phyloP scores from a whole-genome alignment of 2,329 filamentous ascomycete species.

The Ramularia endophylla region DNA sequence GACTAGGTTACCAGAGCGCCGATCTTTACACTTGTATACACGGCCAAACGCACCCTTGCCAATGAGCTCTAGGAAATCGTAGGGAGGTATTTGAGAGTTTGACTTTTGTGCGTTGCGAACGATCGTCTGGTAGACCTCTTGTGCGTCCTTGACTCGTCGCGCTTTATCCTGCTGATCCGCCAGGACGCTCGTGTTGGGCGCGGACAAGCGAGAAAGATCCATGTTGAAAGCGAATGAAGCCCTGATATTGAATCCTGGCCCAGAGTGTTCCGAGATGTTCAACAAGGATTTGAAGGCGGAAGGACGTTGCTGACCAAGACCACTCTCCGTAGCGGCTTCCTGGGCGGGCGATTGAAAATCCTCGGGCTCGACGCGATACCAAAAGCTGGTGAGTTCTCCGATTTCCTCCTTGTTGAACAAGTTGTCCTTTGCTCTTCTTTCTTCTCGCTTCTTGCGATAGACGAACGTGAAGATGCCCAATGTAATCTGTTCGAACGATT shows the following conservation, averaged over 20 bases:
- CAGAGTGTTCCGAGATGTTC: too few species aligned
- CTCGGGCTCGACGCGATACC: conserved; percentile 4
- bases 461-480: too few species aligned
- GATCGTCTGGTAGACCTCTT: conserved; percentile 61
- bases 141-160: conserved; percentile 55
- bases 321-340: too few species aligned
- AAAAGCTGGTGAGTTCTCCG: conserved; percentile 13
- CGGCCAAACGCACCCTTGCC: conserved; percentile 70
- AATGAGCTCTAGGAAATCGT: conserved; percentile 65
- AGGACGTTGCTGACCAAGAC: too few species aligned
- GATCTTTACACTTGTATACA: conserved; percentile 59
- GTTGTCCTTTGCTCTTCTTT: conserved; percentile 2
- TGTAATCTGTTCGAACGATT: too few species aligned
- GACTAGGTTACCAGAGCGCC: conserved; percentile 48
- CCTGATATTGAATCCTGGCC: too few species aligned
- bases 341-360: too few species aligned
- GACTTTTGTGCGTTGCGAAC: conserved; percentile 55
- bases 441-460: conserved; percentile 1
- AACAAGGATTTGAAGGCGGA: too few species aligned
- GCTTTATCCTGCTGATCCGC: conserved; percentile 18
- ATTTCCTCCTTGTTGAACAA: conserved; percentile 12
- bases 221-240: conserved; percentile 15
- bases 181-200: conserved; percentile 14
- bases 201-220: conserved; percentile 24
- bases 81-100: conserved; percentile 57